phyloP scores from a whole-genome alignment of 2,329 filamentous ascomycete species.

The Hypoxylon sp. region DNA sequence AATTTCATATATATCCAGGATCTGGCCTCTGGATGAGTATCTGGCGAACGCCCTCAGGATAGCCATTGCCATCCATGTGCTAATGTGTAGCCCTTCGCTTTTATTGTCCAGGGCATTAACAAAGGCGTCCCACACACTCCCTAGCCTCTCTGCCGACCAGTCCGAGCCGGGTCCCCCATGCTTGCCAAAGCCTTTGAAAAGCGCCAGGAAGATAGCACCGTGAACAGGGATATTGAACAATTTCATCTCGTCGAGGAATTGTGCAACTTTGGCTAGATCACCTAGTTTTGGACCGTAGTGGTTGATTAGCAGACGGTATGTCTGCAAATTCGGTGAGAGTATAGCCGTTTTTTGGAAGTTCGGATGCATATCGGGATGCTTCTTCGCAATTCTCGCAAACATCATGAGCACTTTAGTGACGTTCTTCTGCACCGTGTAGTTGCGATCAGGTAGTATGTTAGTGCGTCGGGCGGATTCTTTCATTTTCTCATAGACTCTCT shows the following conservation, averaged over 20 bases:
- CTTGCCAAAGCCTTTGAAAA: slow-evolving; percentile 84
- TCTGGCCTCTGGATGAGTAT: slow-evolving; percentile 64
- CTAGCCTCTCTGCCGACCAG: slow-evolving; percentile 80
- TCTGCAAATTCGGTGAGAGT: slow-evolving; percentile 80
- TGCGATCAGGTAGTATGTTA: slow-evolving; percentile 57
- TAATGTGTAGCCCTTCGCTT: slow-evolving; percentile 63
- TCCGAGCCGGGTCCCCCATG: slow-evolving; percentile 77
- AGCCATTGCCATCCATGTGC: slow-evolving; percentile 72
- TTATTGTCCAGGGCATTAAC: slow-evolving; percentile 64
- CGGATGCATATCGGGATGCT: slow-evolving; percentile 66
- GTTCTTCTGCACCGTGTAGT: slow-evolving; percentile 62
- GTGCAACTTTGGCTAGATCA: slow-evolving; percentile 76
- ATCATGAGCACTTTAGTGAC: slow-evolving; percentile 69
- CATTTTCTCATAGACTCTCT: slow-evolving; percentile 88
- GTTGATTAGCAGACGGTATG: slow-evolving; percentile 83
- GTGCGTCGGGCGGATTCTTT: slow-evolving; percentile 67
- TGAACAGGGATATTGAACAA: slow-evolving; percentile 75
- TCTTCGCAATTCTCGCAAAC: slow-evolving; percentile 66
- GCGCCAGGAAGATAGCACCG: slow-evolving; percentile 80
- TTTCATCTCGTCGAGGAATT: slow-evolving; percentile 85
- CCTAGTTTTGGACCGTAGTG: slow-evolving; percentile 78
- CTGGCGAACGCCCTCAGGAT: slow-evolving; percentile 73
- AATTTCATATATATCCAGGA: slow-evolving; percentile 67
- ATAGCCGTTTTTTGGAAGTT: slow-evolving; percentile 71
- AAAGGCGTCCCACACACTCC: slow-evolving; percentile 75